phyloP scores from a whole-genome alignment of 345 rosid genomes.

The Dipteronia sinensis region DNA sequence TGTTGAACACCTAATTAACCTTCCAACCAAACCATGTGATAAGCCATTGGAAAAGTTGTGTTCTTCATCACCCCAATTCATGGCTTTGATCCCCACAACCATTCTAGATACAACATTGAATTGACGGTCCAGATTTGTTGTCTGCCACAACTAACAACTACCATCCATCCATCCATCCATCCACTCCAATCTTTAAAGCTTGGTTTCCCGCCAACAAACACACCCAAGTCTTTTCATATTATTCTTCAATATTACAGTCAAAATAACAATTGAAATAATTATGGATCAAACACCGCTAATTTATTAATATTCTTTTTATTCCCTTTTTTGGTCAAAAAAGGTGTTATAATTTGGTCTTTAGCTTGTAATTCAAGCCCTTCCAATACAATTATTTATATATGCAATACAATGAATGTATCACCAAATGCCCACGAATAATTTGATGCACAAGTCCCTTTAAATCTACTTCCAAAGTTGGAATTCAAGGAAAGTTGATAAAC shows the following conservation, averaged over 20 bases:
- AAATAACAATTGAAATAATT: neutral
- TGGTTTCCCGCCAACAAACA: constrained; percentile 2
- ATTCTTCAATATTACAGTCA: neutral
- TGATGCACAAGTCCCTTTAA: neutral
- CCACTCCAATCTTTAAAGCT: neutral
- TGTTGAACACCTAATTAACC: neutral
- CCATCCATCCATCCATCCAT: neutral
- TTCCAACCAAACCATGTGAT: constrained; percentile 13
- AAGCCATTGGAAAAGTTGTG: neutral
- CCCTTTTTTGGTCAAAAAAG: neutral
- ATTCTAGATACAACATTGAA: neutral
- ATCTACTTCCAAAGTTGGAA: neutral
- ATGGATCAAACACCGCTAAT: neutral
- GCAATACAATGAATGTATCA: neutral
- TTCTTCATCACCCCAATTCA: neutral
- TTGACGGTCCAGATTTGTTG: constrained; percentile 4
- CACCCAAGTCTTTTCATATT: neutral
- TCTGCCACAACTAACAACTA: constrained; percentile 11
- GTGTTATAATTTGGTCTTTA: neutral
- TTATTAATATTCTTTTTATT: neutral
- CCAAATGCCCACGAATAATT: neutral
- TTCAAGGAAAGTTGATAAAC: too few relatives aligned
- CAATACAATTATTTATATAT: neutral
- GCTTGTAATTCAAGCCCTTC: neutral
- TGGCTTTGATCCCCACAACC: neutral